phyloP scores from a whole-genome alignment of 108 stramenopile genomes.

The Pelagomonas calceolata region DNA sequence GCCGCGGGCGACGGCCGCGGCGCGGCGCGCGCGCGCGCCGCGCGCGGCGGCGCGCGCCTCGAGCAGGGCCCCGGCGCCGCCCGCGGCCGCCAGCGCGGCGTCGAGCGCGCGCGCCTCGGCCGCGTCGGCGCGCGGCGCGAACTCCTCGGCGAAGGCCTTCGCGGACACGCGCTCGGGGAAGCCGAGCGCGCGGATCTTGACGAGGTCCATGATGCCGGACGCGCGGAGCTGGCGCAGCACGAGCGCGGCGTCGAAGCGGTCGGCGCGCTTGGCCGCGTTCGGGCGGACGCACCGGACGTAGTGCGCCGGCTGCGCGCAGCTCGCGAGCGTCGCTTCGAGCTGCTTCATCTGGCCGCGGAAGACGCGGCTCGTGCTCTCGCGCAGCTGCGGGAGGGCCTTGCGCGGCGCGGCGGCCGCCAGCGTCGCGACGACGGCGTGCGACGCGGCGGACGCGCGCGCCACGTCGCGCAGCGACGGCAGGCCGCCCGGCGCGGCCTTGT shows the following conservation, averaged over 20 bases:
- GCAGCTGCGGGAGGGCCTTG: not conserved
- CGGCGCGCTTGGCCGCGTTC: not conserved
- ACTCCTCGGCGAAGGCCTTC: not conserved
- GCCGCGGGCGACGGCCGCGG: not conserved
- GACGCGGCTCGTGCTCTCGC: not conserved
- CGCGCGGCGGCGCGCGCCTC: not conserved
- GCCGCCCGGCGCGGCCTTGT: not conserved
- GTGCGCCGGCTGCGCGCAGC: slow-evolving; percentile 3
- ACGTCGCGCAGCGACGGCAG: too few species aligned
- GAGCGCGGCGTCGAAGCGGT: not conserved
- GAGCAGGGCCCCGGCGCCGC: not conserved
- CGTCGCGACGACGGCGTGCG: too few species aligned
- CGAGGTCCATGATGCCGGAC: slow-evolving; percentile 9
- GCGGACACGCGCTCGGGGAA: not conserved
- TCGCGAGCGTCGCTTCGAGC: slow-evolving; percentile 22
- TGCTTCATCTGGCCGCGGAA: slow-evolving; percentile 33
- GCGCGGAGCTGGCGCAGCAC: slow-evolving; percentile 1
- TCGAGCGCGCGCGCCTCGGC: not conserved
- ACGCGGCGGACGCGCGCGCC: too few species aligned
- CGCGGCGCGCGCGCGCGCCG: not conserved
- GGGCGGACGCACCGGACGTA: slow-evolving; percentile 12
- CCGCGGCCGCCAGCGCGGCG: not conserved
- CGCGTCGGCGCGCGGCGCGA: not conserved
- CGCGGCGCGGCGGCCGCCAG: too few species aligned
- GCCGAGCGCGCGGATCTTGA: slow-evolving; percentile 7